A percentile compares a stretch with the other conserved stretches of the same genome.
phyloP scores from a whole-genome alignment of 495 filamentous ascomycete genomes.

The Podospora tetraspora region DNA sequence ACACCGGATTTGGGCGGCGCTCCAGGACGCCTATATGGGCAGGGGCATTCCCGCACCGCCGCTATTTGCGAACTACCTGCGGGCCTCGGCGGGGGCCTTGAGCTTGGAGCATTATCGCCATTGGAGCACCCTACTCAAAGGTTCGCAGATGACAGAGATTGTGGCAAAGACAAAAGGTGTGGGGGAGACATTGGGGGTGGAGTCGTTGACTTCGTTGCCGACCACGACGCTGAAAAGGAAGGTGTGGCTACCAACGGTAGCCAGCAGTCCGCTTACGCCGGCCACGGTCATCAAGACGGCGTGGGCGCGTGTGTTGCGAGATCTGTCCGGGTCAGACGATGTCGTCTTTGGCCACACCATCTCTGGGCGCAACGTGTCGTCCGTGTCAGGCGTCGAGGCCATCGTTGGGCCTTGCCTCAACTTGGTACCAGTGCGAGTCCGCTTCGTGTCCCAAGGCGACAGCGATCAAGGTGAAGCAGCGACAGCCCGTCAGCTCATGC shows the following conservation, averaged over 20 bases:
- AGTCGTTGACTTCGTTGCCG: background rate
- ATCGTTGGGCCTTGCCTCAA: slow-evolving; percentile 50
- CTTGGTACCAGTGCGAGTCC: slow-evolving; percentile 53
- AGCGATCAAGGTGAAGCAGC: too few relatives aligned
- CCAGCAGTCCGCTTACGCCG: slow-evolving; percentile 40
- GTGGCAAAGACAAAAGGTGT: slow-evolving; percentile 12
- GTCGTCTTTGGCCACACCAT: slow-evolving; percentile 53
- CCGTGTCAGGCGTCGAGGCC: slow-evolving; percentile 47
- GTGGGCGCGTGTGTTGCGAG: slow-evolving; percentile 52
- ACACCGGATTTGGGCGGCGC: slow-evolving; percentile 49
- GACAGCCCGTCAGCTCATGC: slow-evolving; percentile 42
- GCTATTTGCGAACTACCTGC: slow-evolving; percentile 53
- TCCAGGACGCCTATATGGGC: slow-evolving; percentile 51
- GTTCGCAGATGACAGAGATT: slow-evolving; percentile 41
- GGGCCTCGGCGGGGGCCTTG: slow-evolving; percentile 41
- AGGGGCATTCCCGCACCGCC: slow-evolving; percentile 37
- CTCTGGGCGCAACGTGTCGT: slow-evolving; percentile 51
- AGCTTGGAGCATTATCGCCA: slow-evolving; percentile 40
- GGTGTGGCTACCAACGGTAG: slow-evolving; percentile 17
- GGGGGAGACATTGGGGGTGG: background rate
- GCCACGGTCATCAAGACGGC: slow-evolving; percentile 51
- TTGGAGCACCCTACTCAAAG: slow-evolving; percentile 47
- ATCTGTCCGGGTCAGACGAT: slow-evolving; percentile 40
- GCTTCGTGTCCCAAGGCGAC: too few relatives aligned
- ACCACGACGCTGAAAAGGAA: slow-evolving; percentile 13